These are phyloP conservation scores for Isatis lusitanica DNA, from an alignment of 441 rosid species.

Conservation along the genomic window DNA sequence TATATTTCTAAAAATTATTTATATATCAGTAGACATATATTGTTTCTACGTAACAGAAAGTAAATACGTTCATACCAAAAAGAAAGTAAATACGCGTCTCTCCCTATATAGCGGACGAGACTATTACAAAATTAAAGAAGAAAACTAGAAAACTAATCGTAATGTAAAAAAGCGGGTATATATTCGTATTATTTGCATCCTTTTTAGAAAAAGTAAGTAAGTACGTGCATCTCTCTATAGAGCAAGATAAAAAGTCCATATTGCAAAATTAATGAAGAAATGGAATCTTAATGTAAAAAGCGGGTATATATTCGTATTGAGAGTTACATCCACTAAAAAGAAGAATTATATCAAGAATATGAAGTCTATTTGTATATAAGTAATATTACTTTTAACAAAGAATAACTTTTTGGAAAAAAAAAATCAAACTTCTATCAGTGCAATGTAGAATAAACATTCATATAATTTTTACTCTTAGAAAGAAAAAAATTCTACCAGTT, in stretches of 20 bases:
- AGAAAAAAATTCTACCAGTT: not conserved
- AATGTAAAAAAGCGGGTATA: too few species aligned
- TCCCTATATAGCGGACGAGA: not conserved
- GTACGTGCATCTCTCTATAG: not conserved
- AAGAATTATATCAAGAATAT: constrained; percentile 26
- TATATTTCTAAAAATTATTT: not conserved
- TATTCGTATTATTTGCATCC: too few species aligned
- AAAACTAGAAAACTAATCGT: too few species aligned
- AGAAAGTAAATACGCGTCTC: not conserved
- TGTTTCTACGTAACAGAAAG: not conserved
- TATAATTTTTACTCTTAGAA: not conserved
- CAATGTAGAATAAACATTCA: not conserved
- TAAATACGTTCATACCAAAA: too few species aligned
- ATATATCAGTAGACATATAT: not conserved
- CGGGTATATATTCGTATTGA: constrained; percentile 17
- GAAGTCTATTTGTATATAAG: constrained; percentile 5
- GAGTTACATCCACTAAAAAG: constrained; percentile 21
- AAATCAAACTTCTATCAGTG: constrained; percentile 13
- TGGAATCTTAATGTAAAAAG: not conserved
- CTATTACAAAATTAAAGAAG: too few species aligned
- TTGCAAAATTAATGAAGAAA: not conserved
- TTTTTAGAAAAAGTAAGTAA: not conserved
- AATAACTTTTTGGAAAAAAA: not conserved
- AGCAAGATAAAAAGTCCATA: not conserved
- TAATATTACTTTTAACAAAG: constrained; percentile 4